Evolutionary conservation across 768 basidiomycete genomes (phyloP).

Genomic region (Suillus brevipes): DNA sequence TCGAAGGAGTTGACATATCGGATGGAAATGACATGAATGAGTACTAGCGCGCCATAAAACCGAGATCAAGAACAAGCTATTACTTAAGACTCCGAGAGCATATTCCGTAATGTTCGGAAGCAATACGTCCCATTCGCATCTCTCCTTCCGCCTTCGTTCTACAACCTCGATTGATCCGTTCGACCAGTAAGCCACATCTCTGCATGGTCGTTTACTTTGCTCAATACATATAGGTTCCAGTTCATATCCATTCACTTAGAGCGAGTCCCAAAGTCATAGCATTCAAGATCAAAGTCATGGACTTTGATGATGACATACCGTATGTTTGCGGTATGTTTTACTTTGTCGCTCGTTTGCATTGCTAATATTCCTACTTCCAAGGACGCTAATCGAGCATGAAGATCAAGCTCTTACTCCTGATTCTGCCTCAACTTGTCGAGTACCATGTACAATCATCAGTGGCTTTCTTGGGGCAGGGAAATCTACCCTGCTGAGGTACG

Average conservation of each 20-base stretch:
- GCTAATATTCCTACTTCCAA: conserved; percentile 10
- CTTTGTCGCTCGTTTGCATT: conserved; percentile 7
- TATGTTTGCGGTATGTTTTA: conserved; percentile 32
- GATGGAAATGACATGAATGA: conserved; percentile 6
- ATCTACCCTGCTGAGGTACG: conserved; percentile 83
- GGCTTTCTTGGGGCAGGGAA: conserved; percentile 96
- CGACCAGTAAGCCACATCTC: neutral
- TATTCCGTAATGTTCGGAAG: conserved; percentile 29
- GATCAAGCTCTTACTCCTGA: neutral
- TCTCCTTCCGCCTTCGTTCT: neutral
- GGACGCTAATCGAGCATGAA: conserved; percentile 34
- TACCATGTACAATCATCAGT: conserved; percentile 92
- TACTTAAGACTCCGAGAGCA: neutral
- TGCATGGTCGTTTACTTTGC: neutral
- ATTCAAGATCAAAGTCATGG: conserved; percentile 32
- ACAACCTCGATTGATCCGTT: neutral
- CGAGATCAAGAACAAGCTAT: neutral
- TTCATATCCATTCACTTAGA: neutral
- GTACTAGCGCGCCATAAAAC: conserved; percentile 2
- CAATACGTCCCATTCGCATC: neutral
- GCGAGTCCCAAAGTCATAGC: neutral
- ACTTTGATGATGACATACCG: conserved; percentile 63
- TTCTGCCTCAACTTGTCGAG: conserved; percentile 33
- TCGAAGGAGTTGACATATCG: conserved; percentile 8
- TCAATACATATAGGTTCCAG: too few species aligned